Base-by-base conservation (phyloP, 495 filamentous ascomycete genomes). In the Parathielavia appendiculata region DNA sequence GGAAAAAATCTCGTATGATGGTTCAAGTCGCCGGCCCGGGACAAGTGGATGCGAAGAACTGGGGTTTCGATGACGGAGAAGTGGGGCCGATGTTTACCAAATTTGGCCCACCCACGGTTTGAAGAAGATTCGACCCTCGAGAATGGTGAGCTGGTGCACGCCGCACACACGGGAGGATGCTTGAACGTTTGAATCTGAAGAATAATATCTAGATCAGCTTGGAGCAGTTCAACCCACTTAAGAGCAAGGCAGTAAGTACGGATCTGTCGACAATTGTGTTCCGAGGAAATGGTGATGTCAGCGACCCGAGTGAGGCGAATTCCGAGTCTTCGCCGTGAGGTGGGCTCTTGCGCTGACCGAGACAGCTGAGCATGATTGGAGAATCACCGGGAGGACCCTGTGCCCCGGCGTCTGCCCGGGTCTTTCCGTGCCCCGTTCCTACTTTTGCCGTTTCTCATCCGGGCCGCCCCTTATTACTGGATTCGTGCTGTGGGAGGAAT, bases 281-380 rank as follows among this genome's bases (percentile, higher is more conserved):
- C 54, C 44, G 34, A 40, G 44, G 53, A 47, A 43, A 56, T 56
- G 44, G 55, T 62, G 55, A 58, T 58, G 54, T 62, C 60, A 62
- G 35, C 17, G 22, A 8, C 8, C 44, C 19, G 9, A 16, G 13
- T 17, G 49, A 45, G 44, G 23, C 35, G 59, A 54, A 52, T 46
- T 39, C 63, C 63, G 63, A 65, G 55, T 36, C 45, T 56, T 59
- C 55, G 46, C 61, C 61, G 61, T 40, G 17, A 14, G n/a, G 26
- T 30, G 6, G 0, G 30, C 2, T 13, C n/a, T 22, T 14, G 54
- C 61, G 55, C 56, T 41, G 39, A 20, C 55, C 54, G 56, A 14
- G 44, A 56, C 54, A n/a, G n/a, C n/a, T n/a, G n/a, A n/a, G n/a
- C n/a, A n/a, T n/a, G n/a, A n/a, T n/a, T n/a, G n/a, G n/a, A n/a